These are phyloP conservation scores for Themeda triandra DNA, from an alignment of 176 grass and related monocot species.

Conservation along the genomic window DNA sequence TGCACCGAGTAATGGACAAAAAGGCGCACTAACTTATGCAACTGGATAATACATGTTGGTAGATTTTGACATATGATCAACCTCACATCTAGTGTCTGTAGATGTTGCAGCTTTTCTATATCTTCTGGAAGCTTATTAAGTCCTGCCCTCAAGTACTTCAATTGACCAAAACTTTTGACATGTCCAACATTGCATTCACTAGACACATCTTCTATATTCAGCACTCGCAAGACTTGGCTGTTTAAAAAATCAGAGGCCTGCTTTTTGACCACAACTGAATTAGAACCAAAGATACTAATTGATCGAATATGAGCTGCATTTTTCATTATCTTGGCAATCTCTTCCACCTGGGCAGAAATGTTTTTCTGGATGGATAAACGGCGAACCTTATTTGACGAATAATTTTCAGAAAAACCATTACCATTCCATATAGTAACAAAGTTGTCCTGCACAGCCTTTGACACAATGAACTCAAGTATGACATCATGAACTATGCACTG, in stretches of 20 bases:
- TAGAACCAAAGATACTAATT: not conserved
- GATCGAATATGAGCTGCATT: not conserved
- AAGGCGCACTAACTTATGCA: constrained; percentile 2
- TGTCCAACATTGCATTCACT: not conserved
- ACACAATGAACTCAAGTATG: too few relatives aligned
- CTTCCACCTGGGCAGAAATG: not conserved
- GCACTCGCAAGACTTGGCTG: not conserved
- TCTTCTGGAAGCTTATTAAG: too few relatives aligned
- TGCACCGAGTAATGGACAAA: fast-evolving
- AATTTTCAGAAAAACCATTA: too few relatives aligned
- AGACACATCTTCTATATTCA: not conserved
- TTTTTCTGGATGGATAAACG: not conserved
- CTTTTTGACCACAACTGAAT: not conserved
- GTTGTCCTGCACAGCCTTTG: too few relatives aligned
- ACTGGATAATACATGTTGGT: not conserved
- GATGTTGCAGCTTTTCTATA: too few relatives aligned
- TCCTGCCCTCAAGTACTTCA: not conserved
- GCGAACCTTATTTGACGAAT: not conserved
- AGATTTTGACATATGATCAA: not conserved
- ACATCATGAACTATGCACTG: too few relatives aligned
- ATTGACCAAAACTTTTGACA: not conserved
- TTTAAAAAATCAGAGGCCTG: not conserved
- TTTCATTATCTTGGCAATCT: not conserved
- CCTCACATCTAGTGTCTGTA: too few relatives aligned
- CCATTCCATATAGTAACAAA: too few relatives aligned